phyloP scores from a whole-genome alignment of 2,329 filamentous ascomycete species.

The Allantophomopsis lycopodina region DNA sequence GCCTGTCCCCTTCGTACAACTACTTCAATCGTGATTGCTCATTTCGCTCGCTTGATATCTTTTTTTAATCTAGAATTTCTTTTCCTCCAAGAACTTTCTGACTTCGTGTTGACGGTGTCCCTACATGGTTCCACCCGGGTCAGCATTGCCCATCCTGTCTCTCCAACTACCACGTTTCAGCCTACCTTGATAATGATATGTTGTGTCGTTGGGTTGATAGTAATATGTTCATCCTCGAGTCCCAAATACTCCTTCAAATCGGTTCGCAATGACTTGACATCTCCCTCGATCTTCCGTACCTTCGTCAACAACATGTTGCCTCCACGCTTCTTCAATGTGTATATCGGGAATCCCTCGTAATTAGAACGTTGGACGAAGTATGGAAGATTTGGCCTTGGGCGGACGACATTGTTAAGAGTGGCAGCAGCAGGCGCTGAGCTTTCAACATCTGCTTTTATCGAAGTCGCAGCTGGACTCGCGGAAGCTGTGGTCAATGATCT shows the following conservation, averaged over 20 bases:
- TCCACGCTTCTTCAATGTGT: constrained; percentile 58
- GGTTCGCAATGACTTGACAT: constrained; percentile 45
- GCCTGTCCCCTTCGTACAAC: no score
- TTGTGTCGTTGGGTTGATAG: constrained; percentile 40
- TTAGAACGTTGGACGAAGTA: constrained; percentile 54
- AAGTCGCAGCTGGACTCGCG: no score
- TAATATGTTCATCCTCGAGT: constrained; percentile 34
- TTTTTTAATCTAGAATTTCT: constrained; percentile 13
- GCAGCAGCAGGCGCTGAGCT: background rate
- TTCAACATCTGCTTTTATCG: background rate
- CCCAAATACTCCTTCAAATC: constrained; percentile 48
- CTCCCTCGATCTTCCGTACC: constrained; percentile 69
- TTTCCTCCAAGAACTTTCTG: constrained; percentile 28
- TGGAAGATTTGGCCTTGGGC: constrained; percentile 4
- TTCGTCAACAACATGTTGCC: constrained; percentile 63
- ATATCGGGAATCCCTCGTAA: constrained; percentile 62
- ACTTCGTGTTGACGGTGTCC: constrained; percentile 34
- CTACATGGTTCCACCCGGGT: constrained; percentile 15
- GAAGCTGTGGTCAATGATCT: no score
- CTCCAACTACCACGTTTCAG: background rate
- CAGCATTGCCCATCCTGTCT: no score
- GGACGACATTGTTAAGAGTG: no score
- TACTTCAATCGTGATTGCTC: no score
- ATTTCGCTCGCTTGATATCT: no score
- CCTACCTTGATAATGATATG: constrained; percentile 64